Percentiles rank a stretch among this genome's conserved stretches.
Evolutionary conservation across 768 basidiomycete species (phyloP).

Genomic region (Pholiota molesta): DNA sequence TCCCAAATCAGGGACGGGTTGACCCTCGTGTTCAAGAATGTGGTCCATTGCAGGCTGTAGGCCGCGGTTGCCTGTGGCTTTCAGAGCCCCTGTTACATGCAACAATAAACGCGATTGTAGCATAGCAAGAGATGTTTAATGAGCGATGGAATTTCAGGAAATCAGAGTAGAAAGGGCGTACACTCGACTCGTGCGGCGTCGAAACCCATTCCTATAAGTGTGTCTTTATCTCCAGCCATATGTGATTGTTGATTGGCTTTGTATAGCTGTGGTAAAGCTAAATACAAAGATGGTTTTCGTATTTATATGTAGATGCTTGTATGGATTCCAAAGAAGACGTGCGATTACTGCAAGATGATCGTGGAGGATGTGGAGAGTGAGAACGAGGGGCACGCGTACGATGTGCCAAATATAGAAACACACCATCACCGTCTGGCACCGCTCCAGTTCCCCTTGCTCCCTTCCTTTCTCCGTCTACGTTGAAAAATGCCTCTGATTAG

Average conservation of each 20-base stretch:
- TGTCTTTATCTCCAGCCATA: slow-evolving; percentile 71
- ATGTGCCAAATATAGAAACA: not conserved
- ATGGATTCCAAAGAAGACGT: not conserved
- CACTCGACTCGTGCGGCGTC: slow-evolving; percentile 84
- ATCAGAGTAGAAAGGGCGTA: slow-evolving; percentile 38
- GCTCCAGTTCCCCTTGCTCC: not conserved
- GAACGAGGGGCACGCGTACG: not conserved
- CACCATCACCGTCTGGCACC: no score
- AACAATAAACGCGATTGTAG: not conserved
- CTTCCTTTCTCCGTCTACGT: not conserved
- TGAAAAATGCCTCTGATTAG: not conserved
- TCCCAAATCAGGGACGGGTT: slow-evolving; percentile 70
- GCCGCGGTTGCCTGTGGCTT: slow-evolving; percentile 81
- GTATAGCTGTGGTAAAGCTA: not conserved
- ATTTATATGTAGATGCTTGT: not conserved
- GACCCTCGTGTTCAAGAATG: slow-evolving; percentile 77
- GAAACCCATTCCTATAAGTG: slow-evolving; percentile 86
- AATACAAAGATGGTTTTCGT: not conserved
- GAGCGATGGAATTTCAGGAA: not conserved
- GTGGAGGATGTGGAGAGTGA: not conserved
- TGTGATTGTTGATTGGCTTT: slow-evolving; percentile 4
- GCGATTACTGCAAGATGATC: not conserved
- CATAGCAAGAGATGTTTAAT: no score
- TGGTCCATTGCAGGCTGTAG: slow-evolving; percentile 93
- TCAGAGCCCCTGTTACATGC: slow-evolving; percentile 73